phyloP scores from a whole-genome alignment of 495 filamentous ascomycete species.

The Aspergillus funiculosus region DNA sequence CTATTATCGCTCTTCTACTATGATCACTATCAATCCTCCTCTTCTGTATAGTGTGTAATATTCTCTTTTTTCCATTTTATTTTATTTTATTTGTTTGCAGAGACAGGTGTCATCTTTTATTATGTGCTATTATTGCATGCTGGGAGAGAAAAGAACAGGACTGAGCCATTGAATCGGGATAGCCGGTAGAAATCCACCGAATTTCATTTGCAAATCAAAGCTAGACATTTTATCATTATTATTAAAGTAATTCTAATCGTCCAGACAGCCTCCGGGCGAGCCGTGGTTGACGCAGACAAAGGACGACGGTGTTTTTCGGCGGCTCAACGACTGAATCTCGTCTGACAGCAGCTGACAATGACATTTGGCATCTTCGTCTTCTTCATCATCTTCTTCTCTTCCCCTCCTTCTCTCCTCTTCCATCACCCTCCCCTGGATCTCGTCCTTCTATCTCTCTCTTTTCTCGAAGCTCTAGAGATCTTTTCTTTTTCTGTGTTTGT shows the following conservation, averaged over 20 bases:
- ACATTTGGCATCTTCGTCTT: constrained; percentile 1
- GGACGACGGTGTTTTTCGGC: constrained; percentile 15
- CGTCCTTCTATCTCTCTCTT: neutral
- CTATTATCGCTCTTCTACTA: neutral
- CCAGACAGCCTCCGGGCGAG: neutral
- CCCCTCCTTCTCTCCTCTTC: neutral
- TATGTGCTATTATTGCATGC: constrained; percentile 7
- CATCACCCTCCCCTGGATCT: neutral
- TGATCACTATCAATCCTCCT: constrained; percentile 12
- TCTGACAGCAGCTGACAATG: constrained; percentile 4
- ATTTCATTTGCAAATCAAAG: neutral
- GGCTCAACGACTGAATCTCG: constrained; percentile 4
- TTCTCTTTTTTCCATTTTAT: constrained; percentile 6
- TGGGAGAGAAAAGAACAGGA: constrained; percentile 5
- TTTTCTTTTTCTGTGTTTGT: no score
- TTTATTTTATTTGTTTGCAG: neutral
- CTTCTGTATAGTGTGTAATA: constrained; percentile 25
- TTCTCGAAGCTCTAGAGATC: no score
- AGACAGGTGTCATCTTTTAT: constrained; percentile 6
- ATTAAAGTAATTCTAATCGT: neutral
- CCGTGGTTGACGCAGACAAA: constrained; percentile 15
- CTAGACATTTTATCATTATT: neutral
- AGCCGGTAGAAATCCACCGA: neutral
- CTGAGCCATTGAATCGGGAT: constrained; percentile 1
- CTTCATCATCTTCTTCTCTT: neutral